A percentile compares a stretch with the other conserved stretches of the same genome.
These are phyloP conservation scores for Leptographium radiaticola DNA, from an alignment of 2,329 filamentous ascomycete genomes.

Conservation along the genomic window DNA sequence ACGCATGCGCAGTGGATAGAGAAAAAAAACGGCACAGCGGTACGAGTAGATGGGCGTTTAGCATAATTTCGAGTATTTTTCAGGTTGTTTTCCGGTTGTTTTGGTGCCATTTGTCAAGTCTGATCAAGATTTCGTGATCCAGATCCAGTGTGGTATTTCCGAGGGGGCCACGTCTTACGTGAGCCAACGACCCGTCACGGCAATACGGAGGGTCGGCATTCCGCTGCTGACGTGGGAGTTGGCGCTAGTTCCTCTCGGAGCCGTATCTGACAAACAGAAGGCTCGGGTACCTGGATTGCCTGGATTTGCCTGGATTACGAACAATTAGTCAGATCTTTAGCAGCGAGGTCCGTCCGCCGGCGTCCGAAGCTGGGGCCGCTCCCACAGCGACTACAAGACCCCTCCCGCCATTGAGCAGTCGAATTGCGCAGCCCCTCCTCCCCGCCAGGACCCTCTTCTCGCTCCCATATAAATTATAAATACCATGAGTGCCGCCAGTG, in stretches of 20 bases:
- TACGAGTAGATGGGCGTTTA: no score
- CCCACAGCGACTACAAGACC: background rate
- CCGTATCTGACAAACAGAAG: no score
- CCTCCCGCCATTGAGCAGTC: background rate
- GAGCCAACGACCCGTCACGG: no score
- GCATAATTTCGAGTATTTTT: no score
- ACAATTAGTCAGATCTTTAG: background rate
- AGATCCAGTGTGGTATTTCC: no score
- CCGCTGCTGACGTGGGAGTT: no score
- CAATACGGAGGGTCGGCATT: no score
- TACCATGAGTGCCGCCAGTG: constrained; percentile 1
- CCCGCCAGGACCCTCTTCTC: background rate
- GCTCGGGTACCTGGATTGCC: background rate
- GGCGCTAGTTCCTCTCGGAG: no score
- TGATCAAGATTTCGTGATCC: no score
- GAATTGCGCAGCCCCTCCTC: background rate
- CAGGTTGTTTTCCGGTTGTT: no score
- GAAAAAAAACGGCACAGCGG: background rate
- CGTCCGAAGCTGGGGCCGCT: background rate
- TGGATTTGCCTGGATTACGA: background rate
- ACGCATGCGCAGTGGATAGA: background rate
- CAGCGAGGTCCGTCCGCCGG: background rate
- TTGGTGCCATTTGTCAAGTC: no score
- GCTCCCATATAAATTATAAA: background rate
- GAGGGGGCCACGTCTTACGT: no score